Base-by-base conservation (phyloP, 2,329 filamentous ascomycete species). In the Dactylellina drechsleri region DNA sequence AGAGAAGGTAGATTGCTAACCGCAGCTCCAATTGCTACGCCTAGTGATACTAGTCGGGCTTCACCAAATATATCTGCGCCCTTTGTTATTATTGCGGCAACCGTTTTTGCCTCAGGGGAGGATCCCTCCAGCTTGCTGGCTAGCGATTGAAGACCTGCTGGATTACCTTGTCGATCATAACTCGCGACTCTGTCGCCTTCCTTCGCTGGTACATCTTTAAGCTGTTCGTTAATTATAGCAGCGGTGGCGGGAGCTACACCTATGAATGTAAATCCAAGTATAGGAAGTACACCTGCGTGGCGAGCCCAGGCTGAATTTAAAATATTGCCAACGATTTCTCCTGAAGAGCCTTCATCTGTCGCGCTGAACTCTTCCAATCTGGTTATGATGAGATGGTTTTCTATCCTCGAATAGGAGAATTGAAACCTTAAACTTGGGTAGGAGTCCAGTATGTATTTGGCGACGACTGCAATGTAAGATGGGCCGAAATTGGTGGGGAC, bases 321-420 rank as follows among this genome's bases (percentile, higher is more conserved):
- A 13, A 68, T 54, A 41, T 45, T 45, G 12, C 41, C 41, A 12
- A 45, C 13, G 10, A 45, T 45, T 13, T 23, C 23, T n/a, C 85
- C 7, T 84, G 88, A 79, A 83, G 93, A 28, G 3, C 26, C 26
- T 28, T 28, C 31, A 0, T 43, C 45, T 16, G 18, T 52, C 18
- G 16, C 36, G 28, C n/a, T 12, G 26, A 28, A 26, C 18, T 57
- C 23, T 3, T 12, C 7, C 6, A 16, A n/a, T 50, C 31, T 5
- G 18, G 6, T 26, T 26, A 66, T 13, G 1, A 66, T 16, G 2
- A 66, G 18, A 53, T 66, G 43, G 5, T n/a, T 23, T 58, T 66
- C 53, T 15, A 59, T 2, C 41, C 15, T 41, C n/a, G 62, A 66
- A 43, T 58, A 66, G 10, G 6, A 28, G 20, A 66, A 59, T 7